These are phyloP conservation scores for Arthrobotrys musiformis DNA, from an alignment of 2,329 filamentous ascomycete species.

Conservation along the genomic window DNA sequence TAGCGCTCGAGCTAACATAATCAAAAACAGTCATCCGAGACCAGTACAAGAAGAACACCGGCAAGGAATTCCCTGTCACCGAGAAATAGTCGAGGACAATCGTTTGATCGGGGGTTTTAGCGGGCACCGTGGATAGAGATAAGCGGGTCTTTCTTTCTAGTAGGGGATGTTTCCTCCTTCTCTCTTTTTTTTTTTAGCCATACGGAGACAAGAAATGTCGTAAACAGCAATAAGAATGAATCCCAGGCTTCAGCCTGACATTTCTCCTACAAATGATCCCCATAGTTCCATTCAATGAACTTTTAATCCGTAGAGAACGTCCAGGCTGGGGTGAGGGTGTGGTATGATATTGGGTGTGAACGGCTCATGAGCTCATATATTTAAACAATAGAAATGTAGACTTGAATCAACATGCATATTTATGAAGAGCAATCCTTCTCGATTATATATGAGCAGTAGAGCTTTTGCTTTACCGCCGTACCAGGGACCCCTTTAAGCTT, in stretches of 20 bases:
- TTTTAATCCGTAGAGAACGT: no score
- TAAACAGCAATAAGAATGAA: slow-evolving; percentile 11
- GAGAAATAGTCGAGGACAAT: slow-evolving; percentile 72
- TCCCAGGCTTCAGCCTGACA: neutral
- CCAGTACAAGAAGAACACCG: slow-evolving; percentile 76
- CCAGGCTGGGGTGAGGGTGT: no score
- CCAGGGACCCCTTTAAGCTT: no score
- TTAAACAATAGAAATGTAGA: no score
- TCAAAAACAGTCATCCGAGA: slow-evolving; percentile 68
- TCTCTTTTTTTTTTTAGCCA: neutral
- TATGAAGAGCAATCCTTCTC: no score
- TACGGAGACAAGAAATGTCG: neutral
- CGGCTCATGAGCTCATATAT: no score
- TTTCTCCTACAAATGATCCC: neutral
- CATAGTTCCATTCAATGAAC: no score
- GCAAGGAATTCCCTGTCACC: slow-evolving; percentile 75
- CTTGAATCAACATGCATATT: no score
- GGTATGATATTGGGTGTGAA: no score
- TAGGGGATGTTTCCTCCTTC: neutral
- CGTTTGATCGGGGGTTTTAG: neutral
- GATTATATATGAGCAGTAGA: no score
- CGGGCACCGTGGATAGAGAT: neutral
- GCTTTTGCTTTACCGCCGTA: no score
- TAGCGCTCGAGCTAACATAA: neutral
- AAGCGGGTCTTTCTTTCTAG: neutral